Evolutionary conservation across 2,329 filamentous ascomycete genomes (phyloP).

Genomic region (Talaromyces albobiverticillius): DNA sequence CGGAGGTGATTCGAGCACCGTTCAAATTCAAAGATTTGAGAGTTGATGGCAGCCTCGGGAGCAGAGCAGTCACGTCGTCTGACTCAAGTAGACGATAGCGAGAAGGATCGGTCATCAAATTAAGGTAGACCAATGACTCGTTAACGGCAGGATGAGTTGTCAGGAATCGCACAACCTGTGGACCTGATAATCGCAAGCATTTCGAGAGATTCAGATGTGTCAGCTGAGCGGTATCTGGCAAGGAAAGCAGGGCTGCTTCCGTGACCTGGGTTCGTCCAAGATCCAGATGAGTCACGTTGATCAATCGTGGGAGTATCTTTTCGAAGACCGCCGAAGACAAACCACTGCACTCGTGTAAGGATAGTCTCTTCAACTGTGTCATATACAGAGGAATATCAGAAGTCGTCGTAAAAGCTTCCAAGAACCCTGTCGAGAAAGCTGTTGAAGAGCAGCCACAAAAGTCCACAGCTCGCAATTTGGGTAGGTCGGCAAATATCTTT

Average conservation of each 20-base stretch:
- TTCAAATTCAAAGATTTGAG: conserved; percentile 73
- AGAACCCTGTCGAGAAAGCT: conserved; percentile 65
- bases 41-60: conserved; percentile 63
- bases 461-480: conserved; percentile 65
- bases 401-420: conserved; percentile 48
- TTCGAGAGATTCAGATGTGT: conserved; percentile 77
- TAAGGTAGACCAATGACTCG: conserved; percentile 65
- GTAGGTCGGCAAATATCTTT: conserved; percentile 68
- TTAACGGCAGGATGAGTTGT: conserved; percentile 67
- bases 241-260: conserved; percentile 65
- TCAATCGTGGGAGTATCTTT: conserved; percentile 66
- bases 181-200: conserved; percentile 67
- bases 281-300: conserved; percentile 71
- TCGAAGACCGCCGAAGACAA: conserved; percentile 67
- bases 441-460: conserved; percentile 73
- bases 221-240: conserved; percentile 68
- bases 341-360: conserved; percentile 74
- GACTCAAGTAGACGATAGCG: conserved; percentile 69
- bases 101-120: conserved; percentile 68
- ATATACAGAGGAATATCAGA: conserved; percentile 49
- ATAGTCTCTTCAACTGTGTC: conserved; percentile 64
- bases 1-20: conserved; percentile 65
- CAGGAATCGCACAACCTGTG: conserved; percentile 67
- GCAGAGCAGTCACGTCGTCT: conserved; percentile 62
- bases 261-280: conserved; percentile 76